Evolutionary conservation across 305 asterid species (phyloP).

Genomic region (Fraxinus dipetala): DNA sequence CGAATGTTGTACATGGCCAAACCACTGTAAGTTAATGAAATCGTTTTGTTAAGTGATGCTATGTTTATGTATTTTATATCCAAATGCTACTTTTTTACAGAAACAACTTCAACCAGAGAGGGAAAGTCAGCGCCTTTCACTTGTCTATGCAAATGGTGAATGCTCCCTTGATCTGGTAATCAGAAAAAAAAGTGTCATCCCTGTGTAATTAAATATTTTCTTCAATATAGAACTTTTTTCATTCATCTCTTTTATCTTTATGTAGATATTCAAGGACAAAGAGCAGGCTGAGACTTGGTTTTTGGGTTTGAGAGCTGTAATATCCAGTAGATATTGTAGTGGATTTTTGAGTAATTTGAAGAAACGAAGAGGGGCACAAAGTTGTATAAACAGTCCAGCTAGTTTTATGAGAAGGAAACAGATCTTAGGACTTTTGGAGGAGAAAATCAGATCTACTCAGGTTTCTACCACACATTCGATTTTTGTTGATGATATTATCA

Average conservation of each 20-base stretch:
- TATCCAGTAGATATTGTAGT: constrained; percentile 32
- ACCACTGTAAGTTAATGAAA: constrained; percentile 27
- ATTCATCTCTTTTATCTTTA: neutral
- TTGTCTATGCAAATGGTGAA: constrained; percentile 38
- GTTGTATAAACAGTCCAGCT: constrained; percentile 51
- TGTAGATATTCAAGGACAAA: constrained; percentile 49
- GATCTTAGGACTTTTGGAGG: constrained; percentile 34
- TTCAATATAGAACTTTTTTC: neutral
- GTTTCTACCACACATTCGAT: constrained; percentile 8
- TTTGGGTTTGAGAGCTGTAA: constrained; percentile 38
- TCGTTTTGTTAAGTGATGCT: neutral
- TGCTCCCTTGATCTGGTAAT: constrained; percentile 42
- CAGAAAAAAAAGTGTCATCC: neutral
- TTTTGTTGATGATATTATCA: neutral
- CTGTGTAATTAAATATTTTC: neutral
- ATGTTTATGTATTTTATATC: neutral
- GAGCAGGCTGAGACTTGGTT: constrained; percentile 43
- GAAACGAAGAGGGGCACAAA: constrained; percentile 40
- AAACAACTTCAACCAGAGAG: constrained; percentile 37
- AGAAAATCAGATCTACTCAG: constrained; percentile 30
- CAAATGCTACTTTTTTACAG: constrained; percentile 17
- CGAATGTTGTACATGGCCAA: constrained; percentile 36
- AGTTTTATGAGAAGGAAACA: constrained; percentile 48
- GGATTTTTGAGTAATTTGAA: constrained; percentile 23
- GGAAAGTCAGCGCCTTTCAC: constrained; percentile 41